phyloP scores from a whole-genome alignment of 371 early-diverging fungal genomes.

The Mycotypha africana region DNA sequence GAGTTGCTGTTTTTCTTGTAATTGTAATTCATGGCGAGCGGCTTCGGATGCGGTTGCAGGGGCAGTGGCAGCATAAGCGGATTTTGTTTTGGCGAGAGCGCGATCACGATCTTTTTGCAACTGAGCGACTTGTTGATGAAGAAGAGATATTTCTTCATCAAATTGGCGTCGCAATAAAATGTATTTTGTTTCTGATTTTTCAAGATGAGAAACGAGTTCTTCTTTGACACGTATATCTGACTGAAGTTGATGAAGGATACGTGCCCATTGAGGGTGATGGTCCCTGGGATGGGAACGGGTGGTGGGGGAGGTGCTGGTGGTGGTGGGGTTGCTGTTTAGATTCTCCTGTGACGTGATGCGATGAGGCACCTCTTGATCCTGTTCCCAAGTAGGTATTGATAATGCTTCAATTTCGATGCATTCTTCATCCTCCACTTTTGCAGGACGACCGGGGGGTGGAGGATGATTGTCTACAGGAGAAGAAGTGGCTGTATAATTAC shows the following conservation, averaged over 20 bases:
- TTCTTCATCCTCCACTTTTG: slow-evolving; percentile 19
- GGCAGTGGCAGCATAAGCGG: slow-evolving; percentile 14
- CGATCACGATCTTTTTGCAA: slow-evolving; percentile 66
- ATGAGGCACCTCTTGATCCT: slow-evolving; percentile 1
- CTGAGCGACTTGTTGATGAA: slow-evolving; percentile 53
- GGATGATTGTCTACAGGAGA: slow-evolving; percentile 27
- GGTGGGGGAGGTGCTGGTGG: neutral
- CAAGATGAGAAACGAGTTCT: slow-evolving; percentile 54
- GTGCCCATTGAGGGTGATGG: slow-evolving; percentile 37
- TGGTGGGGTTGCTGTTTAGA: too few relatives aligned
- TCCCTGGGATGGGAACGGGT: slow-evolving; percentile 32
- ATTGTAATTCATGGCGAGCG: slow-evolving; percentile 22
- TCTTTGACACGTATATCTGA: slow-evolving; percentile 68
- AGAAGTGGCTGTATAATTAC: slow-evolving; percentile 30
- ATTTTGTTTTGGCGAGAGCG: slow-evolving; percentile 46
- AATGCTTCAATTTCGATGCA: slow-evolving; percentile 33
- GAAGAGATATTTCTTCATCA: slow-evolving; percentile 58
- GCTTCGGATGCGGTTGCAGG: slow-evolving; percentile 7
- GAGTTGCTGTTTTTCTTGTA: slow-evolving; percentile 38
- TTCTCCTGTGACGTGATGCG: too few relatives aligned
- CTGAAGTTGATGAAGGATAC: slow-evolving; percentile 64
- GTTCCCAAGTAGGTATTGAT: slow-evolving; percentile 38
- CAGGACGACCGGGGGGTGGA: too few relatives aligned
- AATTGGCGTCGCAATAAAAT: slow-evolving; percentile 60
- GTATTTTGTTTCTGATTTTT: slow-evolving; percentile 54